These are phyloP conservation scores for Terana coerulea DNA, from an alignment of 768 basidiomycete genomes.

Conservation along the genomic window DNA sequence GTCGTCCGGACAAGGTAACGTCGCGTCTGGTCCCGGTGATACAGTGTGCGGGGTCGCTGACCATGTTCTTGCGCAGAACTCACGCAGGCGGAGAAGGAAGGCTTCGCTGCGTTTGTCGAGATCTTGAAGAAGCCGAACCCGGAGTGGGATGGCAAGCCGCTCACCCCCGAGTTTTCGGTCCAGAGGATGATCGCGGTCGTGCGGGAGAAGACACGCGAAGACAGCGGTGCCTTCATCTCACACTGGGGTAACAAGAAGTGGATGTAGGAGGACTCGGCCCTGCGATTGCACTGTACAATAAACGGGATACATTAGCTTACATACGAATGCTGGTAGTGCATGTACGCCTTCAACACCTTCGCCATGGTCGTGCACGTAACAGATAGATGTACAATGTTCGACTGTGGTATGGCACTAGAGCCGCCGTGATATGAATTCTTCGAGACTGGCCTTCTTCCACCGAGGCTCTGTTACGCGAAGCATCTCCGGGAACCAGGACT, in stretches of 20 bases:
- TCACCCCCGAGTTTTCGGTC: constrained; percentile 14
- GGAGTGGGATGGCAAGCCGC: constrained; percentile 10
- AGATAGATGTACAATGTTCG: background rate
- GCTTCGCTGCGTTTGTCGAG: background rate
- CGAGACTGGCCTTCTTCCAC: constrained; percentile 42
- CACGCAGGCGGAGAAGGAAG: background rate
- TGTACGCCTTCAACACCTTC: no score
- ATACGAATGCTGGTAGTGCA: no score
- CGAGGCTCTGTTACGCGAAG: constrained; percentile 45
- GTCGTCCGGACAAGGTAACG: background rate
- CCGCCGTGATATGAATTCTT: constrained; percentile 23
- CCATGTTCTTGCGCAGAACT: no score
- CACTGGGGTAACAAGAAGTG: constrained; percentile 17
- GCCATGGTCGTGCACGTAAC: no score
- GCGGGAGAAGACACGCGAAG: background rate
- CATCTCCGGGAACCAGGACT: constrained; percentile 47
- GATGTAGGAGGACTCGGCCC: no score
- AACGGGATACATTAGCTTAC: no score
- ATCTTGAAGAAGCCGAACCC: background rate
- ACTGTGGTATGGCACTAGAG: background rate
- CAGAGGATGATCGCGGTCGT: constrained; percentile 8
- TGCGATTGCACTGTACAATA: no score
- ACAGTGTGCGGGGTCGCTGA: no score
- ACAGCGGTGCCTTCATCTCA: constrained; percentile 14
- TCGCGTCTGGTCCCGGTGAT: background rate